Evolutionary conservation across 75 land plant species (phyloP).

Genomic region (Isoetes taiwanensis): DNA sequence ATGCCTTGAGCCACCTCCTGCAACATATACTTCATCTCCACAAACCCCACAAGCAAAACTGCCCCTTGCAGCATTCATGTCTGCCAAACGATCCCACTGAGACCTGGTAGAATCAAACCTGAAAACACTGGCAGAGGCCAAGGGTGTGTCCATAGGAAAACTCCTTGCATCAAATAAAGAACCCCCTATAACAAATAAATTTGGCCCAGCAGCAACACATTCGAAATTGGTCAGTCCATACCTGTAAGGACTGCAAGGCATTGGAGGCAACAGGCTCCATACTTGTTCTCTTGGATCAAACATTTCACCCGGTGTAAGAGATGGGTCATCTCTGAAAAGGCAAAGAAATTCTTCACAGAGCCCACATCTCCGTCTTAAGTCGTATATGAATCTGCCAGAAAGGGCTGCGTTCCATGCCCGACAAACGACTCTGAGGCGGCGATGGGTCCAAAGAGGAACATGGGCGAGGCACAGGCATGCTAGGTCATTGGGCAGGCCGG

Average conservation of each 20-base stretch:
- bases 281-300: conserved; percentile 44
- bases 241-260: conserved; percentile 61
- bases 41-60: conserved; percentile 73
- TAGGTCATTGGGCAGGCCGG: conserved; percentile 74
- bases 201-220: conserved; percentile 29
- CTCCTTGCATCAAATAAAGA: conserved; percentile 59
- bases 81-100: conserved; percentile 32
- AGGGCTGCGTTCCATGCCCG: conserved; percentile 42
- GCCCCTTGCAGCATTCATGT: conserved; percentile 58
- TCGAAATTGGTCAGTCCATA: no score
- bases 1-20: conserved; percentile 89
- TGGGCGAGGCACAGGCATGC: conserved; percentile 56
- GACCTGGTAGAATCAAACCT: conserved; percentile 28
- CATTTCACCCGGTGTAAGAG: conserved; percentile 43
- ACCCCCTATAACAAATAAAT: conserved; percentile 62
- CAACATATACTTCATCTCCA: conserved; percentile 35
- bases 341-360: conserved; percentile 36
- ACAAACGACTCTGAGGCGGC: conserved; percentile 41
- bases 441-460: conserved; percentile 46
- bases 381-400: conserved; percentile 34
- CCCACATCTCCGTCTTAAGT: conserved; percentile 27
- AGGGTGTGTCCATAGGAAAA: conserved; percentile 62
- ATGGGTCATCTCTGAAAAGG: conserved; percentile 76
- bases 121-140: conserved; percentile 38
- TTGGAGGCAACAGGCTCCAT: conserved; percentile 48